These are phyloP conservation scores for Curvularia spicifera DNA, from an alignment of 2,329 filamentous ascomycete species.

Conservation along the genomic window DNA sequence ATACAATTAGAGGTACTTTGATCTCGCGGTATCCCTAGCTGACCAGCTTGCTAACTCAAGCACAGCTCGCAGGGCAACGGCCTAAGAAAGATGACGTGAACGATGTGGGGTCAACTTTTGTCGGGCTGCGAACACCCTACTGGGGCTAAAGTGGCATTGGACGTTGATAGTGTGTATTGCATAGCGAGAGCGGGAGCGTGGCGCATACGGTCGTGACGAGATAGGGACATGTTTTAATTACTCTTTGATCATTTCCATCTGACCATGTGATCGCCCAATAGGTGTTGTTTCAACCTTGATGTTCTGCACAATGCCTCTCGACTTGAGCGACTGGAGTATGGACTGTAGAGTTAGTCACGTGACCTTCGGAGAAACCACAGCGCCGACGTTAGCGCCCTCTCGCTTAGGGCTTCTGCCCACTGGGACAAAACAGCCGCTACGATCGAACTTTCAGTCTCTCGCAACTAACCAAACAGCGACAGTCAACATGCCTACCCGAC, in stretches of 20 bases:
- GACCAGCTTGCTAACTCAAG: conserved; percentile 15
- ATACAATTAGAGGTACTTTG: conserved; percentile 78
- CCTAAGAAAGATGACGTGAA: conserved; percentile 68
- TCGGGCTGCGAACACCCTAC: conserved; percentile 50
- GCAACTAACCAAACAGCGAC: conserved; percentile 39
- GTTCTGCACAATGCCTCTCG: background rate
- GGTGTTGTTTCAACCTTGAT: background rate
- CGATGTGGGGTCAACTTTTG: conserved; percentile 45
- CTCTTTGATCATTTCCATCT: background rate
- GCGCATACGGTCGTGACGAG: conserved; percentile 13
- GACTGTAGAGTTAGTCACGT: conserved; percentile 4
- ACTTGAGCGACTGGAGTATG: no score
- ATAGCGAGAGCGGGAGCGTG: conserved; percentile 32
- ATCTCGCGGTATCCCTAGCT: background rate
- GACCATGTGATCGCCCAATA: no score
- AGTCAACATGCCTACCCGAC: conserved; percentile 43
- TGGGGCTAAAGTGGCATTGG: conserved; percentile 40
- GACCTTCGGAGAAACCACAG: conserved; percentile 7
- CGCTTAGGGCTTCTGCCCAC: conserved; percentile 27
- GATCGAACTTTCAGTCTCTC: conserved; percentile 14
- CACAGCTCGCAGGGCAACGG: conserved; percentile 67
- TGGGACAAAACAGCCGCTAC: conserved; percentile 11
- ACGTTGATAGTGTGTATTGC: conserved; percentile 28
- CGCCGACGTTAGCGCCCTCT: conserved; percentile 15
- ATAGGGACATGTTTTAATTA: conserved; percentile 14